These are phyloP conservation scores for Sporothrix brunneoviolacea DNA, from an alignment of 2,329 filamentous ascomycete genomes.

Conservation along the genomic window DNA sequence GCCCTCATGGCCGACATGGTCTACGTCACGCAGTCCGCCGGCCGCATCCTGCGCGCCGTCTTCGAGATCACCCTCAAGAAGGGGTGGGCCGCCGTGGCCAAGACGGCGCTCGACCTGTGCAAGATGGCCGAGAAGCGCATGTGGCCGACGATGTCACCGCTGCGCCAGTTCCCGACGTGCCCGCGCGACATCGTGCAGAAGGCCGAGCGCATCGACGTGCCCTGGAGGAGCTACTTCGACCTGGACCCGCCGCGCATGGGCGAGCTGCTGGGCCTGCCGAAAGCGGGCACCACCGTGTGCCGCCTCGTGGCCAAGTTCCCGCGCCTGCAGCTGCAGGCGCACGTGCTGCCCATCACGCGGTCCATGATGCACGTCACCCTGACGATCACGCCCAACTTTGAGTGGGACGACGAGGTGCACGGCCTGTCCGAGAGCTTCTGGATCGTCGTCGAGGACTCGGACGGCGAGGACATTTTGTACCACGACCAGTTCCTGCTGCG, in stretches of 20 bases:
- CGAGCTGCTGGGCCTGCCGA: conserved; percentile 80
- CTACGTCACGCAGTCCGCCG: conserved; percentile 95
- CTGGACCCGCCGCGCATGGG: conserved; percentile 95
- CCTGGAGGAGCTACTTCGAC: conserved; percentile 91
- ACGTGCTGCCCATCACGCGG: conserved; percentile 89
- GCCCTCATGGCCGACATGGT: conserved; percentile 98
- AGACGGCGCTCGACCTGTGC: conserved; percentile 86
- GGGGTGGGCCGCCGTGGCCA: conserved; percentile 89
- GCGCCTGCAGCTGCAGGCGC: conserved; percentile 82
- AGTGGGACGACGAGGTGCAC: conserved; percentile 88
- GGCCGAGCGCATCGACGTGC: conserved; percentile 88
- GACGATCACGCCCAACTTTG: conserved; percentile 87
- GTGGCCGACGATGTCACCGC: conserved; percentile 98
- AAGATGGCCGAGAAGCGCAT: conserved; percentile 99
- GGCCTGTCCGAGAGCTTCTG: conserved; percentile 88
- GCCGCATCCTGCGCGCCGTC: conserved; percentile 87
- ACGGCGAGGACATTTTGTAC: conserved; percentile 91
- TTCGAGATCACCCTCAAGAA: conserved; percentile 98
- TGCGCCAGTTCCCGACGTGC: conserved; percentile 81
- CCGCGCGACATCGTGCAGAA: conserved; percentile 83
- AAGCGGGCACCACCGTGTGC: conserved; percentile 79
- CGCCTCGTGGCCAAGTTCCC: conserved; percentile 87
- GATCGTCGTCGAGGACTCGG: conserved; percentile 95
- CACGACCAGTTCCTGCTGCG: conserved; percentile 91
- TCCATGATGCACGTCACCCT: conserved; percentile 88